Evolutionary conservation across 768 basidiomycete species (phyloP), one percentile per base, ranked within the genome.

Genomic region (Candolleomyces eurysporus): DNA sequence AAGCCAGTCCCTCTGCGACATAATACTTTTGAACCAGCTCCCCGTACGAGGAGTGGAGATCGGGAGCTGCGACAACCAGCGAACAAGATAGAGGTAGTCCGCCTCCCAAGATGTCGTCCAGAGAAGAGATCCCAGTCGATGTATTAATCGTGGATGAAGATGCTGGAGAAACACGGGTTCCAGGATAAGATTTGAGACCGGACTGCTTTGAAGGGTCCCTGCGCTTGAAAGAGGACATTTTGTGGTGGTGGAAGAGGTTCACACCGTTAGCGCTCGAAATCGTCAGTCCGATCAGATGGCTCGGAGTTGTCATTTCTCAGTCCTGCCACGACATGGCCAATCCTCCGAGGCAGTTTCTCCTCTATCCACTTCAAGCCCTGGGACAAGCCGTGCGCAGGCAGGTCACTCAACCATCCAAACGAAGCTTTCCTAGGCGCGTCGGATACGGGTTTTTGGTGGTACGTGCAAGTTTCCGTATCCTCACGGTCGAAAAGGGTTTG

Each of bases 31-130:
- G 86, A 9, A 96, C 79, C 40, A 98, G 82, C 66, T 90, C 86
- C 6, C 88, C 88, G 74, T 96, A 97, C 11, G 89, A 84, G 4
- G 94, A 90, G 66, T 96, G 92, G 4, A 79, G 73, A 75, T 98
- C 96, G 0, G 94, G 90, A n/a, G 92, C 88, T 46, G 91, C 81
- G 36, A 92, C 75, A 31, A 89, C 79, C 56, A 92, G 74, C 14
- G 84, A 84, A 63, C 89, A 90, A 2, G 91, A 89, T 59, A 96
- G 81, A 13, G 96, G 94, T 40, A 97, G 73, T 17, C 95, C 94
- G 31, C 94, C 95, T 58, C 95, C 95, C 43, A 98, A 85, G 63
- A 98, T 85, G 71, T 98, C 97, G 73, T 99, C 97, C 21, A 99
- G 80, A 13, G 95, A 94, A 30, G 94, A 88, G 9, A 98, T 86